These are phyloP conservation scores for Rhodotorula taiwanensis DNA, from an alignment of 768 basidiomycete genomes.

Conservation along the genomic window DNA sequence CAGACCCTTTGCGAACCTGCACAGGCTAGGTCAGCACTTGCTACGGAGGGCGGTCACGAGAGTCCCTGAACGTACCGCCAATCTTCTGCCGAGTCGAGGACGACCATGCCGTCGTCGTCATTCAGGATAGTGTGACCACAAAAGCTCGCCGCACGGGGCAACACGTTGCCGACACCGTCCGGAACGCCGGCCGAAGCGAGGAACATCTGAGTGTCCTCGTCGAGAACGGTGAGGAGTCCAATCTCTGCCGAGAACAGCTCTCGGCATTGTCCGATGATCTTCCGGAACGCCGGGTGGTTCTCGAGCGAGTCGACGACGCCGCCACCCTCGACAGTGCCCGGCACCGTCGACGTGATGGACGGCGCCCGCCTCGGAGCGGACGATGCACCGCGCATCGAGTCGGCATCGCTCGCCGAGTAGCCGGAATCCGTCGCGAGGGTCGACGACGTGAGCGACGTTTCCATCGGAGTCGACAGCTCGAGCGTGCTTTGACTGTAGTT, in stretches of 20 bases:
- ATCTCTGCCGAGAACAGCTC: slow-evolving; percentile 15
- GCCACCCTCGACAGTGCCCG: too few relatives aligned
- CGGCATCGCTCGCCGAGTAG: too few relatives aligned
- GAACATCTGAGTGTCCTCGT: slow-evolving; percentile 38
- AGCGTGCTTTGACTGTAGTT: slow-evolving; percentile 4
- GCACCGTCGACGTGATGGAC: not conserved
- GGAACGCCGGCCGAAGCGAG: slow-evolving; percentile 33
- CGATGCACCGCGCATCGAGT: too few relatives aligned
- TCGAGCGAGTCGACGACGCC: slow-evolving; percentile 7
- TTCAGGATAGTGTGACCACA: slow-evolving; percentile 39
- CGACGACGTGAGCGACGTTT: not conserved
- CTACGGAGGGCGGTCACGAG: not conserved
- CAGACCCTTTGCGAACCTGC: slow-evolving; percentile 12
- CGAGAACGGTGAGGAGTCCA: slow-evolving; percentile 29
- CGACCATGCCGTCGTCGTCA: slow-evolving; percentile 31
- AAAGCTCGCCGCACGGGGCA: slow-evolving; percentile 35
- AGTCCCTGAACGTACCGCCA: slow-evolving; percentile 20
- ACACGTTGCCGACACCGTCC: slow-evolving; percentile 25
- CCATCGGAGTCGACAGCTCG: not conserved
- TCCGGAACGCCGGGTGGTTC: slow-evolving; percentile 26
- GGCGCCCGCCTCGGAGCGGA: not conserved
- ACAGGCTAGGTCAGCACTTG: not conserved
- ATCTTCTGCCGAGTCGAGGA: slow-evolving; percentile 32
- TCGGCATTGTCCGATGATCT: slow-evolving; percentile 13
- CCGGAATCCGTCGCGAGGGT: too few relatives aligned